Conservation (phyloP, 371 early-diverging fungal genomes). For the Syncephalastrum contaminatum region DNA sequence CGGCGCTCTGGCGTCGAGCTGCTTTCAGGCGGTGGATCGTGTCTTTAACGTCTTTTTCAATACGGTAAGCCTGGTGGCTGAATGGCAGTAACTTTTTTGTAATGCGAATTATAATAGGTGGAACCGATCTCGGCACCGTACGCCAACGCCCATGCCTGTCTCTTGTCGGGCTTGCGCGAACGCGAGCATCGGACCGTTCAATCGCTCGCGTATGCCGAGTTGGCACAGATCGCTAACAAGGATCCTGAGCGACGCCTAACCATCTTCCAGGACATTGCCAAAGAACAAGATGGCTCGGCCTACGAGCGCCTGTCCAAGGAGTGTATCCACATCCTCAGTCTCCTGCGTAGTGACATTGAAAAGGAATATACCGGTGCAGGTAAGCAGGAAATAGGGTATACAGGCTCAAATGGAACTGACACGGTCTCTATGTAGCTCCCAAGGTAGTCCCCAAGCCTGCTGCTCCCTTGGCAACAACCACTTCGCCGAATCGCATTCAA, state of each 20-base stretch:
- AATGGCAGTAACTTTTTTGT: background rate
- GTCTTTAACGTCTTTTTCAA: constrained; percentile 40
- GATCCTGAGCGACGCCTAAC: constrained; percentile 28
- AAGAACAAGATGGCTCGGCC: constrained; percentile 30
- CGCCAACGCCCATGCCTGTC: constrained; percentile 32
- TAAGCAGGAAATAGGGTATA: too few species aligned
- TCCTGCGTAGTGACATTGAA: constrained; percentile 24
- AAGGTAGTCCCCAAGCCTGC: background rate
- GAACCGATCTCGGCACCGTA: constrained; percentile 23
- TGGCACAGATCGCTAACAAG: constrained; percentile 36
- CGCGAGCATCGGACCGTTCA: constrained; percentile 14
- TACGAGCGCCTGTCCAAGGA: constrained; percentile 49
- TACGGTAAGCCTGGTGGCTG: constrained; percentile 12
- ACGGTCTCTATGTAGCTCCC: background rate
- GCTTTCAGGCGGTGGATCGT: constrained; percentile 45
- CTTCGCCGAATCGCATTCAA: constrained; percentile 21
- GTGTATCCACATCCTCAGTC: constrained; percentile 37
- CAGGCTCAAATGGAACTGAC: too few species aligned
- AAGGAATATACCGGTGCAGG: constrained; percentile 31
- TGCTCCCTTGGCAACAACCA: background rate
- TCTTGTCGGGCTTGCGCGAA: constrained; percentile 34
- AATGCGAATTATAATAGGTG: constrained; percentile 17
- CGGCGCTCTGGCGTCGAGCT: constrained; percentile 28
- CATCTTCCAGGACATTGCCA: constrained; percentile 34
- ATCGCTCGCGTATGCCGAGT: constrained; percentile 49